These are phyloP conservation scores for Mycocentrospora acerina DNA, from an alignment of 2,329 filamentous ascomycete species.

Conservation along the genomic window DNA sequence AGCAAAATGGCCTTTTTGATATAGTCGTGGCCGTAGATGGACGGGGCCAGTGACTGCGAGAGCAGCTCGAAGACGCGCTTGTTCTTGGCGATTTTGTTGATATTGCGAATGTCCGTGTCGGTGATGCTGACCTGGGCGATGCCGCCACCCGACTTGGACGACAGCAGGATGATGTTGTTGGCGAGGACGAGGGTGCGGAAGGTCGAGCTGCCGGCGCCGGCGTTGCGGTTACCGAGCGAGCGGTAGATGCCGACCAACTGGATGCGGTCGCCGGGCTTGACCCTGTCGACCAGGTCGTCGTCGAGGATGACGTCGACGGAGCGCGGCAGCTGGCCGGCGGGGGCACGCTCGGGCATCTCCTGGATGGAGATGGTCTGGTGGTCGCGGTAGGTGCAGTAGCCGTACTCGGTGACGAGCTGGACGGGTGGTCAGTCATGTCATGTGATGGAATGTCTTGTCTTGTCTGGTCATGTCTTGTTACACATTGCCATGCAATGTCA, in stretches of 20 bases:
- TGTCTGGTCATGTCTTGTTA: too few relatives aligned
- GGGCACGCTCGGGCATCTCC: conserved; percentile 97
- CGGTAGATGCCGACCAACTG: conserved; percentile 96
- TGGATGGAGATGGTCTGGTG: conserved; percentile 98
- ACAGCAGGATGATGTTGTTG: conserved; percentile 92
- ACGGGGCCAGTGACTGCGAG: conserved; percentile 90
- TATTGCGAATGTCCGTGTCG: conserved; percentile 95
- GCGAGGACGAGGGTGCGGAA: conserved; percentile 94
- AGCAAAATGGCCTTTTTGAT: conserved; percentile 97
- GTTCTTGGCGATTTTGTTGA: conserved; percentile 96
- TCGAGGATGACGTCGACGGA: conserved; percentile 96
- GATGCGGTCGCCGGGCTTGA: conserved; percentile 93
- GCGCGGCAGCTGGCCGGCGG: conserved; percentile 89
- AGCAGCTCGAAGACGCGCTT: conserved; percentile 90
- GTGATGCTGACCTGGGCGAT: conserved; percentile 91
- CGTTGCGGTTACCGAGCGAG: conserved; percentile 91
- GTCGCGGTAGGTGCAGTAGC: conserved; percentile 91
- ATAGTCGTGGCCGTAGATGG: conserved; percentile 94
- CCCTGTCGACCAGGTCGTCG: conserved; percentile 90
- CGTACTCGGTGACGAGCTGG: conserved; percentile 86
- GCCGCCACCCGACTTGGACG: conserved; percentile 92
- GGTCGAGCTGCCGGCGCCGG: conserved; percentile 82
- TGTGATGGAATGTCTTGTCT: too few relatives aligned
- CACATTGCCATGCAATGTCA: too few relatives aligned
- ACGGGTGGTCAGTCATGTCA: not conserved